Percentiles rank a stretch among this genome's conserved stretches.
Conservation (phyloP, 2,329 filamentous ascomycete genomes). For the Biscogniauxia sp. region DNA sequence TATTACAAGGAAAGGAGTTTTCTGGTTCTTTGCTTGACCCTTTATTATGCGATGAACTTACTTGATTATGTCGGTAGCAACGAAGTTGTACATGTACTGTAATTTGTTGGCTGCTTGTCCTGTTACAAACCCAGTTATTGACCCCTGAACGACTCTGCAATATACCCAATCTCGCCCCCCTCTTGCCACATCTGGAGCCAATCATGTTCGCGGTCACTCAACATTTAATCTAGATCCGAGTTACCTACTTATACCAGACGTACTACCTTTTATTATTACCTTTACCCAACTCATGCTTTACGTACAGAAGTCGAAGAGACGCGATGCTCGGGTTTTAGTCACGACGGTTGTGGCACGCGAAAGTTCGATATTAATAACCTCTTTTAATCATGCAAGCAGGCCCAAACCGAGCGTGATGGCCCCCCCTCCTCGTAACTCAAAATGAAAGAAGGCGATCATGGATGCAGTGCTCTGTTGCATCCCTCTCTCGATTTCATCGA, state of each 20-base stretch:
- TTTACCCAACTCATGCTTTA: neutral
- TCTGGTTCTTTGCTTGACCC: neutral
- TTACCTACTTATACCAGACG: neutral
- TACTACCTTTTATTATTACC: neutral
- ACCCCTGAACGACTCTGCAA: neutral
- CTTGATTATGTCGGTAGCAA: neutral
- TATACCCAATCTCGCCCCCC: neutral
- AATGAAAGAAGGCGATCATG: neutral
- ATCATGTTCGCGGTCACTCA: neutral
- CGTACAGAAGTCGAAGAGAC: neutral
- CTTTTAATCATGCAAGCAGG: neutral
- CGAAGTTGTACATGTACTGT: neutral
- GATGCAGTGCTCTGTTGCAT: neutral
- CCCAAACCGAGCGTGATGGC: neutral
- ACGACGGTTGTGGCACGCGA: neutral
- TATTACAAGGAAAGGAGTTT: neutral
- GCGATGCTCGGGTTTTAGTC: neutral
- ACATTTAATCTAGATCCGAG: neutral
- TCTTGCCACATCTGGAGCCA: neutral
- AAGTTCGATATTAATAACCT: neutral
- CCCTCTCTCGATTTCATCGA: neutral
- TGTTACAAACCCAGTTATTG: neutral
- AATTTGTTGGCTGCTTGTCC: neutral
- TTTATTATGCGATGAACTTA: neutral
- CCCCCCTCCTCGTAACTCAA: neutral